A percentile compares a stretch with the other conserved stretches of the same genome.
These are phyloP conservation scores for Xylariales sp. DNA, from an alignment of 2,329 filamentous ascomycete species.

Conservation along the genomic window DNA sequence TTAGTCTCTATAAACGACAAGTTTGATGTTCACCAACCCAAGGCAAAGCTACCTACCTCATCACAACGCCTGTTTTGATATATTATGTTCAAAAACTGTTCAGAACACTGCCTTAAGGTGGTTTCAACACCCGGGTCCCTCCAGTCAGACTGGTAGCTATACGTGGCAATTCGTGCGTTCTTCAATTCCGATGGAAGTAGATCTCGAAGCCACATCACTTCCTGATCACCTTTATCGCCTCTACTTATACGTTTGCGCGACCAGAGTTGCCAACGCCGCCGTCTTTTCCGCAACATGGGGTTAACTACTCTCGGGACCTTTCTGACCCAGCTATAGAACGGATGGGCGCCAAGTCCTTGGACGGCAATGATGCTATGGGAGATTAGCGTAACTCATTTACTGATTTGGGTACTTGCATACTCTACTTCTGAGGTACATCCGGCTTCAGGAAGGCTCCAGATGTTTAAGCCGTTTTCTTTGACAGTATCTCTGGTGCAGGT, in stretches of 20 bases:
- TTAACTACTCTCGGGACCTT: background rate
- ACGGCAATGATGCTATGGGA: constrained; percentile 4
- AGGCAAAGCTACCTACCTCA: background rate
- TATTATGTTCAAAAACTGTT: background rate
- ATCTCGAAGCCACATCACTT: constrained; percentile 11
- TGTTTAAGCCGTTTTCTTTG: background rate
- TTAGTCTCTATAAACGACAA: background rate
- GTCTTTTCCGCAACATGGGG: background rate
- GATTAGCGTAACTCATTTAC: background rate
- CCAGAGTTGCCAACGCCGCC: background rate
- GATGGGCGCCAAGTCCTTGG: background rate
- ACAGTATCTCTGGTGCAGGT: background rate
- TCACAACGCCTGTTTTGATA: background rate
- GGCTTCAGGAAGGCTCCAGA: constrained; percentile 6
- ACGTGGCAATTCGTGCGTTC: constrained; percentile 4
- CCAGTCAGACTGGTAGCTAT: constrained; percentile 8
- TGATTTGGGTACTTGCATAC: background rate
- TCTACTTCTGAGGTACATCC: background rate
- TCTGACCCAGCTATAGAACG: constrained; percentile 4
- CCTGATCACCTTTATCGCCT: background rate
- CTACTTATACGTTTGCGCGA: no score
- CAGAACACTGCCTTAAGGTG: background rate
- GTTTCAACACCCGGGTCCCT: background rate
- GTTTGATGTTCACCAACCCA: background rate
- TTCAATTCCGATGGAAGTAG: background rate